Evolutionary conservation across 805 yeast species (phyloP), one percentile per base, ranked within the genome.

Genomic region (Tetrapisispora pingtungensis): DNA sequence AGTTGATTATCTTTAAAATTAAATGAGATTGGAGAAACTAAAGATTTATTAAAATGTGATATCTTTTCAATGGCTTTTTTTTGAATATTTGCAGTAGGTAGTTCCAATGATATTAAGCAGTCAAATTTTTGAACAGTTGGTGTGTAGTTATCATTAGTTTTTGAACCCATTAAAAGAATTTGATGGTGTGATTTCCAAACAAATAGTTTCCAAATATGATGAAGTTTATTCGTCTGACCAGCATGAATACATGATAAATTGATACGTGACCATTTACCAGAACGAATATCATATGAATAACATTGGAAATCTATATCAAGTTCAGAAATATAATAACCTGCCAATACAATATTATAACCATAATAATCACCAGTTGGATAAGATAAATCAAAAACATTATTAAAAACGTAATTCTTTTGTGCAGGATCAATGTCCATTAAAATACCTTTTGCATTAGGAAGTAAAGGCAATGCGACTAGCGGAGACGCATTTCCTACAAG

Each of bases 141-240:
- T n/a, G 50, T 40, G 39, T 44, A 44, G n/a, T 48, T 49, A 14
- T 58, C 60, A 33, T 57, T 57, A 19, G 48, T 46, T 5, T 50
- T 44, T 8, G 70, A 60, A 1, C 93, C 93, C 31, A 84, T 53
- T 26, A 81, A 60, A 1, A 81, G 64, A 1, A 81, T 78, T 57
- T 78, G 79, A 55, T 84, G 90, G 59, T 84, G 94, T 0, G 89
- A 80, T 28, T 73, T 73, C 94, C 94, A 84, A 1, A 78, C 78
- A 61, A 74, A 79, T 0, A 83, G 77, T 49, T 77, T 80, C 76
- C 84, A 77, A 41, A 81, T 71, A 42, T 81, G 65, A 54, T 81
- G 84, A 36, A 78, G 64, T 53, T 79, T 81, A 1, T 74, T 68
- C 27, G 74, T 73, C 28, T 70, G 64, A 40, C 71, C 74, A 49